Evolutionary conservation across 2,329 filamentous ascomycete species (phyloP), one percentile per base, ranked within the genome.

Genomic region (Grosmannia serpens): DNA sequence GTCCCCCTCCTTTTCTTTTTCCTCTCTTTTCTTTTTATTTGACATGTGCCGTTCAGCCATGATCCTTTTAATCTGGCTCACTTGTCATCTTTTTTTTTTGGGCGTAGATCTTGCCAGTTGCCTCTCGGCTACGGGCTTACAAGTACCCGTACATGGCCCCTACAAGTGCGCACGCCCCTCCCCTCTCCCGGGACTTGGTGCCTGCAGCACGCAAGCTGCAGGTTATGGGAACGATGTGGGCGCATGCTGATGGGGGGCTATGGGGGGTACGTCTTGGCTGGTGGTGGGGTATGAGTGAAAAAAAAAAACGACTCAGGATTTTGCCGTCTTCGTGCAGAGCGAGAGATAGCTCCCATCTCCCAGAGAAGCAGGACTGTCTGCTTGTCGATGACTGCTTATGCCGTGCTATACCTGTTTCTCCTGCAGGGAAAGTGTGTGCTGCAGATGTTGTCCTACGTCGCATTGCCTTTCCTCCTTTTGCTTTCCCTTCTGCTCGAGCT

Each of bases 121-220:
- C 41, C 41, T n/a, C 8, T n/a, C 41, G 41, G 4, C n/a, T 20
- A 27, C 26, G 47, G 24, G 47, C 47, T 26, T 38, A 9, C 29
- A 24, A 26, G 35, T 55, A 44, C 26, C 29, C 55, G 26, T n/a
- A n/a, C 35, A n/a, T 20, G 20, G 17, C 35, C 26, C 29, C 13
- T 31, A 29, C 26, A 35, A n/a, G 50, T 10, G 24, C 15, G 51
- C 7, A 3, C 49, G 46, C 35, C n/a, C 53, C 46, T n/a, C n/a
- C 11, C 22, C 54, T 31, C 13, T 29, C 57, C 53, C 57, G 52
- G 53, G 53, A 51, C 46, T 58, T 55, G 47, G 57, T 59, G 57
- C 57, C 57, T 59, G 57, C 57, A 59, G 57, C 53, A 59, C 47
- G 57, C 53, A 59, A 24, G 44, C 57, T 59, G 53, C 57, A 58